Conservation (phyloP, 208 protist genomes). For the Trypanosoma rangeli region DNA sequence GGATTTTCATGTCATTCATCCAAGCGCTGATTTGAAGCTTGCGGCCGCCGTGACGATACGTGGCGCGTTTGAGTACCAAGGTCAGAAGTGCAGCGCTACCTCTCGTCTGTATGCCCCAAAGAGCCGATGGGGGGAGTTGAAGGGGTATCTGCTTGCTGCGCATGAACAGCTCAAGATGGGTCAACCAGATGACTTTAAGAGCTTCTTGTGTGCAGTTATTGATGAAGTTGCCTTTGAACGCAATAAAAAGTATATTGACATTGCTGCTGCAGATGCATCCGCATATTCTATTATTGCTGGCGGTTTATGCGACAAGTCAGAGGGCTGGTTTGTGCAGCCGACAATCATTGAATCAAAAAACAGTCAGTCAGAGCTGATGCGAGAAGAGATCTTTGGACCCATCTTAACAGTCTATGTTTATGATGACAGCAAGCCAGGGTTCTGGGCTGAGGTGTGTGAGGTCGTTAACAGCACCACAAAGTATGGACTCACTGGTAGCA, state of each 20-base stretch:
- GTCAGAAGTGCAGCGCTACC: slow-evolving; percentile 97
- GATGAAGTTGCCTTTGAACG: slow-evolving; percentile 93
- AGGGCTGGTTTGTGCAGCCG: slow-evolving; percentile 95
- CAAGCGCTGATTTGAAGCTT: slow-evolving; percentile 82
- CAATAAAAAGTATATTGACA: slow-evolving; percentile 94
- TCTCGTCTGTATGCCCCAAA: slow-evolving; percentile 94
- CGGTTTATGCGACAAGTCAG: slow-evolving; percentile 66
- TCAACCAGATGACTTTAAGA: slow-evolving; percentile 88
- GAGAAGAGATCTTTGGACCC: slow-evolving; percentile 98
- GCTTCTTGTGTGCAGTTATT: slow-evolving; percentile 97
- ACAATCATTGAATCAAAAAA: slow-evolving; percentile 95
- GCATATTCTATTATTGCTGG: slow-evolving; percentile 77
- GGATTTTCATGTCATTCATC: slow-evolving; percentile 97
- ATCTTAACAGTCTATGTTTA: slow-evolving; percentile 96
- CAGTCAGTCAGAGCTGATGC: slow-evolving; percentile 86
- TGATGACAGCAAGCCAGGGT: slow-evolving; percentile 85
- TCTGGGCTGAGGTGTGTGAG: slow-evolving; percentile 82
- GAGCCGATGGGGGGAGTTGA: slow-evolving; percentile 85
- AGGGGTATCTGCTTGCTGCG: slow-evolving; percentile 77
- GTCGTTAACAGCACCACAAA: slow-evolving; percentile 86
- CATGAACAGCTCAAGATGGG: slow-evolving; percentile 94
- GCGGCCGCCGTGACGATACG: slow-evolving; percentile 88
- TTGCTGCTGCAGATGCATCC: slow-evolving; percentile 79
- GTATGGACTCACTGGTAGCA: slow-evolving; percentile 94
- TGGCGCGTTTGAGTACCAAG: slow-evolving; percentile 96